Evolutionary conservation across 108 stramenopile species (phyloP), one percentile per base, ranked within the genome.

Genomic region (Cylindrotheca closterium): DNA sequence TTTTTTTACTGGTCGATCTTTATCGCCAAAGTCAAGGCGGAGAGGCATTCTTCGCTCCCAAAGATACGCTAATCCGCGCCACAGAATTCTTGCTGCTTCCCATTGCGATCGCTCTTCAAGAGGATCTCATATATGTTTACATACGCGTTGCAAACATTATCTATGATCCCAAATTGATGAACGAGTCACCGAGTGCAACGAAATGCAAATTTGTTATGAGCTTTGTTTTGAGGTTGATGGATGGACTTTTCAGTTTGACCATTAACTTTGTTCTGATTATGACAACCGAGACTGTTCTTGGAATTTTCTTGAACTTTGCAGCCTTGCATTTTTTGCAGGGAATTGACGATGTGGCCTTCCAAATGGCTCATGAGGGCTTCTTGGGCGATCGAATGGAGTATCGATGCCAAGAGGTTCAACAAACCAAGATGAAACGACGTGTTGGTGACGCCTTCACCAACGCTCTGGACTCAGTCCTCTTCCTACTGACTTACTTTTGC

Each of bases 281-380:
- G 37, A 42, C 15, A 10, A 42, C 37, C 10, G 37, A 42, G 37
- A 42, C 37, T 7, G 37, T 42, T 42, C 37, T 42, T 42, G 37
- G 37, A 42, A 42, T 42, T 15, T 42, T 42, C 37, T 42, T 42
- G 37, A 42, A 42, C 15, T 42, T 42, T 42, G 37, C 37, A 10
- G 37, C 37, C 37, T 42, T 42, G 37, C 37, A 42, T 42, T 42
- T 42, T 15, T 42, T 42, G 37, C 37, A 42, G 37, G 37, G 37
- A 42, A 68, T 84, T 42, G 83, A 84, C 47, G 79, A 84, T 34
- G 34, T 80, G 4, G 79, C 76, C 25, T 71, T 80, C 19, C 52
- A 56, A 10, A 47, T 83, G 42, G 71, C 65, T 0, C 34, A 12
- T 15, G 51, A 78, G 51, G 81, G 81, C 25, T 62, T 62, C 47